A percentile compares a stretch with the other conserved stretches of the same genome.
phyloP scores from a whole-genome alignment of 495 filamentous ascomycete species.

The Tuber brumale region DNA sequence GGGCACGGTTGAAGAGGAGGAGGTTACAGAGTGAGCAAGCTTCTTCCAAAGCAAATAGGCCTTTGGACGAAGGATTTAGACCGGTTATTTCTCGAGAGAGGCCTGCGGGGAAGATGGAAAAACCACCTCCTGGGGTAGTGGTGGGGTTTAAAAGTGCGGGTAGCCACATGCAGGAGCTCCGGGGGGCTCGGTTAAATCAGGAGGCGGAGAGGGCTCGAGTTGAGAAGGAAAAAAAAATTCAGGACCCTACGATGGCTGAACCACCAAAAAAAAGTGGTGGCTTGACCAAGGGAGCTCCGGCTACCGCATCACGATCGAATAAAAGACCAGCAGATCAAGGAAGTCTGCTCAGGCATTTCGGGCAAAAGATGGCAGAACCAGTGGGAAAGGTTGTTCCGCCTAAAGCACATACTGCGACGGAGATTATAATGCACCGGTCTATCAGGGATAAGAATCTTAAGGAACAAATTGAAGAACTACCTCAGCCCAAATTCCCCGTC shows the following conservation, averaged over 20 bases:
- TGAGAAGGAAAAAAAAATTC: conserved; percentile 38
- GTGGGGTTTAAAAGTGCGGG: conserved; percentile 35
- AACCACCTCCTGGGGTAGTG: conserved; percentile 10
- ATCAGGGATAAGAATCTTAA: conserved; percentile 47
- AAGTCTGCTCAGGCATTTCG: conserved; percentile 48
- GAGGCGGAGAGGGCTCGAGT: conserved; percentile 26
- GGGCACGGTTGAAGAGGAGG: conserved; percentile 42
- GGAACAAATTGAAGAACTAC: conserved; percentile 40
- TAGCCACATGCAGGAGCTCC: conserved; percentile 33
- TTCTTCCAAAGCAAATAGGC: conserved; percentile 24
- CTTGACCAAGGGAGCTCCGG: conserved; percentile 31
- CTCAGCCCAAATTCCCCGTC: conserved; percentile 33
- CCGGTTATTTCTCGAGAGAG: conserved; percentile 39
- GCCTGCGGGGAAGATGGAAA: conserved; percentile 30
- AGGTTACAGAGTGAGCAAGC: conserved; percentile 42
- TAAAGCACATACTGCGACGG: conserved; percentile 46
- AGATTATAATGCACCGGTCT: conserved; percentile 39
- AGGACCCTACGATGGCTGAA: conserved; percentile 26
- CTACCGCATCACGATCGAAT: conserved; percentile 19
- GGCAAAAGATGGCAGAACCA: conserved; percentile 29
- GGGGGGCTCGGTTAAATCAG: conserved; percentile 39
- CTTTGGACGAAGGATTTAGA: conserved; percentile 39
- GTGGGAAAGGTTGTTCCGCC: conserved; percentile 30
- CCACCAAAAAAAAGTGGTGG: conserved; percentile 23
- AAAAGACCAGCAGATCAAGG: conserved; percentile 46